Evolutionary conservation across 768 basidiomycete species (phyloP).

Genomic region (Mycena chlorophos): DNA sequence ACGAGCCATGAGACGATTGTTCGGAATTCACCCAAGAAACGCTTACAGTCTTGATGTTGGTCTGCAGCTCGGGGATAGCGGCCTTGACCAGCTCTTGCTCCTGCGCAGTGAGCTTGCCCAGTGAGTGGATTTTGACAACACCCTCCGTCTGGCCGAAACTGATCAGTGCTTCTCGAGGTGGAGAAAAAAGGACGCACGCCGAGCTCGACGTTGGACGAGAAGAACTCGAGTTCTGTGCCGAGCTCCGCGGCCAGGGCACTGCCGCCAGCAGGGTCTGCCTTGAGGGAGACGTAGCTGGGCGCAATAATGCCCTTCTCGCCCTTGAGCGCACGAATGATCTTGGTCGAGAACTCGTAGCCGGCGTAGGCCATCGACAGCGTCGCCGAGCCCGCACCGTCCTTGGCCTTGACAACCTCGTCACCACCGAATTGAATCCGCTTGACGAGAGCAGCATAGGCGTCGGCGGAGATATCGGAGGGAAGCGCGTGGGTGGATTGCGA

Average conservation of each 20-base stretch:
- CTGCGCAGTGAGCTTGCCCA: conserved; percentile 70
- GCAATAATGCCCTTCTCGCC: conserved; percentile 87
- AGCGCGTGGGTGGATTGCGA: conserved; percentile 85
- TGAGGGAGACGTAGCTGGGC: conserved; percentile 82
- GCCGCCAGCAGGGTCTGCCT: conserved; percentile 68
- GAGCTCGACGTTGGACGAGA: conserved; percentile 86
- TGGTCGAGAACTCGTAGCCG: conserved; percentile 84
- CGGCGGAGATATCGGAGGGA: conserved; percentile 52
- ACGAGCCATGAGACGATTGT: not conserved
- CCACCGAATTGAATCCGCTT: conserved; percentile 94
- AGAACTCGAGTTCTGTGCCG: conserved; percentile 76
- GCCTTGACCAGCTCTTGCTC: conserved; percentile 79
- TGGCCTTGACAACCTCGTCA: conserved; percentile 98
- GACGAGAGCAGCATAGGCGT: conserved; percentile 58
- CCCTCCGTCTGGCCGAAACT: conserved; percentile 60
- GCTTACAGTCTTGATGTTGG: conserved; percentile 68
- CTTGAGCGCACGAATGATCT: conserved; percentile 79
- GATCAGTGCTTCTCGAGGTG: conserved; percentile 7
- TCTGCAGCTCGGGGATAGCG: conserved; percentile 75
- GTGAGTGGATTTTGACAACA: conserved; percentile 76
- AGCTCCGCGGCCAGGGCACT: conserved; percentile 79
- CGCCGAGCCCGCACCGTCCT: conserved; percentile 90
- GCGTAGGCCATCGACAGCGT: conserved; percentile 98
- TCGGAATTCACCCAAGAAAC: not conserved
- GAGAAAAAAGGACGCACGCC: conserved; percentile 56